Conservation (phyloP, 192 early-diverging fungal species). For the Gigaspora rosea region DNA sequence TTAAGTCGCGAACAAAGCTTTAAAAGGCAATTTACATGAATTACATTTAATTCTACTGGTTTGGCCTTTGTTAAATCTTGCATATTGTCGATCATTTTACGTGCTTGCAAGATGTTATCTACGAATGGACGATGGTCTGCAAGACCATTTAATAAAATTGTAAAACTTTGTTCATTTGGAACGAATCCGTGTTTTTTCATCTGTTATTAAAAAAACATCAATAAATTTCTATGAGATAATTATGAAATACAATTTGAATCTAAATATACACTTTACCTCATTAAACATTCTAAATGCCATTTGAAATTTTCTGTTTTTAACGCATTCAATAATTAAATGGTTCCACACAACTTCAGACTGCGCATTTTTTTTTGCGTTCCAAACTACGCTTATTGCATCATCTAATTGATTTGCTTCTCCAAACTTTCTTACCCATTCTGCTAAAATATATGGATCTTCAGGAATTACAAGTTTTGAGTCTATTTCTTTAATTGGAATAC, state of each 20-base stretch:
- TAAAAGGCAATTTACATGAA: conserved; percentile 41
- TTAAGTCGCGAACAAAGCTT: conserved; percentile 40
- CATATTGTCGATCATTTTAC: conserved; percentile 32
- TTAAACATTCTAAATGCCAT: conserved; percentile 37
- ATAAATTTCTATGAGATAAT: not conserved
- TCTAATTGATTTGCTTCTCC: conserved; percentile 35
- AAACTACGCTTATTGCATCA: conserved; percentile 39
- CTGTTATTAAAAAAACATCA: conserved; percentile 13
- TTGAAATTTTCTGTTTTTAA: conserved; percentile 35
- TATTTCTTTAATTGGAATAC: too few relatives aligned
- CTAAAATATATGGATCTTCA: conserved; percentile 40
- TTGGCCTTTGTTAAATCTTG: not conserved
- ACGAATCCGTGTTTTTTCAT: conserved; percentile 42
- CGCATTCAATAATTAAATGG: conserved; percentile 41
- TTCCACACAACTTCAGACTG: conserved; percentile 48
- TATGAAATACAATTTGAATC: not conserved
- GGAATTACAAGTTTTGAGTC: conserved; percentile 37
- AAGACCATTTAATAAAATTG: conserved; percentile 41
- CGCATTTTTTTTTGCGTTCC: conserved; percentile 32
- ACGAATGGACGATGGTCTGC: conserved; percentile 36
- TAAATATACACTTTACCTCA: conserved; percentile 27
- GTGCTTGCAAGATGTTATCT: conserved; percentile 37
- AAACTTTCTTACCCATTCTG: conserved; percentile 41
- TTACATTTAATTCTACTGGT: not conserved
- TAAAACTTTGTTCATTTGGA: conserved; percentile 39